Conservation (phyloP, 371 early-diverging fungal species). For the Lichtheimia ramosa region DNA sequence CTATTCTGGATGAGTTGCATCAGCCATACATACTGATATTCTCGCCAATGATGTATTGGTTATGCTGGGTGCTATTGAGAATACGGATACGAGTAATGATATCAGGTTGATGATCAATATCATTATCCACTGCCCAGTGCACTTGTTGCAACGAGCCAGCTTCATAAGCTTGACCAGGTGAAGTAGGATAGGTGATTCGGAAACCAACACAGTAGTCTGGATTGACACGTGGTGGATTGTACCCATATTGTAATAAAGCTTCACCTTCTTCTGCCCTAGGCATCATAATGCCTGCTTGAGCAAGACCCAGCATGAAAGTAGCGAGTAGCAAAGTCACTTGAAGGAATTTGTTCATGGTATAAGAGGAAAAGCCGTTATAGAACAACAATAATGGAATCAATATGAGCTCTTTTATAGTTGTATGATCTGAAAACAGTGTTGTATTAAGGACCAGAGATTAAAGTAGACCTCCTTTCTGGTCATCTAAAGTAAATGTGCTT, state of each 20-base stretch:
- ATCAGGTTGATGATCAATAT: slow-evolving; percentile 19
- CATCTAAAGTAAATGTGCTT: no score
- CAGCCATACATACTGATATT: slow-evolving; percentile 24
- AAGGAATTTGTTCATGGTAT: background rate
- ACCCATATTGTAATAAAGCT: slow-evolving; percentile 41
- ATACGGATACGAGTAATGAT: slow-evolving; percentile 34
- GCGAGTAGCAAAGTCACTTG: background rate
- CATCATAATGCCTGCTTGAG: background rate
- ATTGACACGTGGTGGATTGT: slow-evolving; percentile 51
- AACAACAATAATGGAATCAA: no score
- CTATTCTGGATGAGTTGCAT: no score
- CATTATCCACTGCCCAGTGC: slow-evolving; percentile 21
- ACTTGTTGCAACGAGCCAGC: slow-evolving; percentile 16
- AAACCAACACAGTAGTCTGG: slow-evolving; percentile 47
- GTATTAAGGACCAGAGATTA: no score
- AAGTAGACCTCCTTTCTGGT: no score
- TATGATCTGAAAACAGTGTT: no score
- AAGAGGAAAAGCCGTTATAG: no score
- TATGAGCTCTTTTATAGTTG: no score
- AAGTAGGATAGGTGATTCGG: slow-evolving; percentile 25
- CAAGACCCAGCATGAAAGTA: background rate
- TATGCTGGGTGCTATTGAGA: slow-evolving; percentile 26
- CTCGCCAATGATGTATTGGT: slow-evolving; percentile 28
- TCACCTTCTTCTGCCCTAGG: slow-evolving; percentile 30
- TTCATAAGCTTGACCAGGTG: slow-evolving; percentile 19